A percentile compares a stretch with the other conserved stretches of the same genome.
These are phyloP conservation scores for Oryza officinalis DNA, from an alignment of 176 grass and related monocot species.

Conservation along the genomic window DNA sequence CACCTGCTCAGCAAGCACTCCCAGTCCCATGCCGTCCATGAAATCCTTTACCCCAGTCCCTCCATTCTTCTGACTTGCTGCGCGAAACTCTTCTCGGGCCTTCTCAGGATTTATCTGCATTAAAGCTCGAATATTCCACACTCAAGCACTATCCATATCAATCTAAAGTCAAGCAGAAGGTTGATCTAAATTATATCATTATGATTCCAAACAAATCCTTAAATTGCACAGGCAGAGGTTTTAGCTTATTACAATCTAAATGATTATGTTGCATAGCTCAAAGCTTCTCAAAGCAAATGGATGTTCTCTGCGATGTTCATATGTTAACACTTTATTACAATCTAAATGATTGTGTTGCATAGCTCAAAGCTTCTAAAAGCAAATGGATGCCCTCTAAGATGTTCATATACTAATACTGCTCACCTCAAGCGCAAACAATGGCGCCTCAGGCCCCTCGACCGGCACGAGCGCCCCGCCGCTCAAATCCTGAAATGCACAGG, in stretches of 20 bases:
- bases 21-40: constrained; percentile 97
- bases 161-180: neutral
- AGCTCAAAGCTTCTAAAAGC: neutral
- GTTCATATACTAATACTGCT: constrained; percentile 20
- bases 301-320: neutral
- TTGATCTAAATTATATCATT: neutral
- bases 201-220: neutral
- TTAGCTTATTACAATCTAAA: neutral
- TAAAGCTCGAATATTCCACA: constrained; percentile 10
- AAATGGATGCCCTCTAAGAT: neutral
- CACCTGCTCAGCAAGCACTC: constrained; percentile 87
- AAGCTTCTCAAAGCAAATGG: neutral
- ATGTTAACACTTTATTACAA: neutral
- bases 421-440: constrained; percentile 91
- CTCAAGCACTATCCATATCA: neutral
- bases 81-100: constrained; percentile 81
- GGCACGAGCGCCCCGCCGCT: constrained; percentile 47
- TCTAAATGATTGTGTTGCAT: neutral
- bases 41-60: constrained; percentile 90
- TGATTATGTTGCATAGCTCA: neutral
- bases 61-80: constrained; percentile 73
- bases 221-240: neutral
- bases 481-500: constrained; percentile 63
- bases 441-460: constrained; percentile 42
- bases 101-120: constrained; percentile 95